phyloP scores from a whole-genome alignment of 73 alveolate species.

The Breviolum minutum region DNA sequence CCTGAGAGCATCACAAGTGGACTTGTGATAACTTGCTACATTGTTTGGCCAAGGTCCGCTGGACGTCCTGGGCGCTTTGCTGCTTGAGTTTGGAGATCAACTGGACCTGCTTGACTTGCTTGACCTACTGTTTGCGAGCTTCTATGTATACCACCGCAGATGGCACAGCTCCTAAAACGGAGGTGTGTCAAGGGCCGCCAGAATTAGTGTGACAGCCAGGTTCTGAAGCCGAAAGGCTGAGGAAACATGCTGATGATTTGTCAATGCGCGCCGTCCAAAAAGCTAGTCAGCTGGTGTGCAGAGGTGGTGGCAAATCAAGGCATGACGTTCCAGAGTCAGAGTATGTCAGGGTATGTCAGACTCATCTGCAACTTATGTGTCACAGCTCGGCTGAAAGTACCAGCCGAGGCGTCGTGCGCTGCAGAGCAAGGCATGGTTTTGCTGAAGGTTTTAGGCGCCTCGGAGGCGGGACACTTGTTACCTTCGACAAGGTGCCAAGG shows the following conservation, averaged over 20 bases:
- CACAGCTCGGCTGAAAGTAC: background rate
- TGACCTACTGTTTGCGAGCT: too few relatives aligned
- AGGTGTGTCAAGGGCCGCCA: too few relatives aligned
- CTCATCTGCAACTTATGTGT: background rate
- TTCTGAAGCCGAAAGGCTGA: too few relatives aligned
- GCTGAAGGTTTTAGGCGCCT: constrained; percentile 56
- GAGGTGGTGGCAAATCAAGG: background rate
- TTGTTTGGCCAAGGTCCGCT: background rate
- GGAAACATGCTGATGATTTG: constrained; percentile 3
- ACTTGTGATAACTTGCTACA: too few relatives aligned
- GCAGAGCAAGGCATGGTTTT: constrained; percentile 77
- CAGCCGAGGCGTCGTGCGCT: constrained; percentile 30
- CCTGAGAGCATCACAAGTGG: too few relatives aligned
- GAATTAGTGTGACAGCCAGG: too few relatives aligned
- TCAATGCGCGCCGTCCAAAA: background rate
- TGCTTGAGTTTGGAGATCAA: too few relatives aligned
- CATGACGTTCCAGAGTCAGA: background rate
- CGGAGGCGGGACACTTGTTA: background rate
- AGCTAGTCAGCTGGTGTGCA: too few relatives aligned
- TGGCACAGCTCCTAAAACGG: background rate
- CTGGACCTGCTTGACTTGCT: background rate
- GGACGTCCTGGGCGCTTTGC: constrained; percentile 45
- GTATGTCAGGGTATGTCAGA: background rate
- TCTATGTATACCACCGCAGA: background rate
- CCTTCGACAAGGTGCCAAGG: background rate